A percentile compares a stretch with the other conserved stretches of the same genome.
These are phyloP conservation scores for Biscogniauxia marginata DNA, from an alignment of 2,329 filamentous ascomycete genomes.

Conservation along the genomic window DNA sequence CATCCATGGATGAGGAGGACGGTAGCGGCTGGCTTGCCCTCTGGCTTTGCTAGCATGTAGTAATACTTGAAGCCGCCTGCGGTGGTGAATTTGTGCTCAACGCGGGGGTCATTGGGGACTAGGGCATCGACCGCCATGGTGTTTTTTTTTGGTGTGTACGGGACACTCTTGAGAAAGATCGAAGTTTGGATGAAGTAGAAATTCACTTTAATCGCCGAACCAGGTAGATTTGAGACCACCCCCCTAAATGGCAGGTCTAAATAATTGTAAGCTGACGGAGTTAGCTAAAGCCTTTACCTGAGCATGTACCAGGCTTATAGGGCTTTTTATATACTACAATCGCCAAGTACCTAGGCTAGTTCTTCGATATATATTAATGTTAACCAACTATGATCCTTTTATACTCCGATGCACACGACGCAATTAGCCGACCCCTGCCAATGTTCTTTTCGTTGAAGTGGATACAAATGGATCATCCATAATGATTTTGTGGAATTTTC, in stretches of 20 bases:
- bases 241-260: too few species aligned
- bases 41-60: slow-evolving; percentile 57
- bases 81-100: slow-evolving; percentile 60
- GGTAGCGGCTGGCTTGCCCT: slow-evolving; percentile 44
- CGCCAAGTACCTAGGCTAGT: too few species aligned
- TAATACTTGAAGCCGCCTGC: slow-evolving; percentile 71
- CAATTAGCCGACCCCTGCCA: background rate
- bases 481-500: background rate
- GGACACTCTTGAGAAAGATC: too few species aligned
- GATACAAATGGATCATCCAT: background rate
- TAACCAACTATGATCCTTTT: background rate
- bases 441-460: background rate
- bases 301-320: too few species aligned
- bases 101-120: slow-evolving; percentile 62
- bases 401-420: background rate
- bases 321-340: too few species aligned
- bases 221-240: background rate
- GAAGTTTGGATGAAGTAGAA: slow-evolving; percentile 4
- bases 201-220: background rate
- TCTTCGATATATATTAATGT: background rate
- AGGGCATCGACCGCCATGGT: slow-evolving; percentile 57
- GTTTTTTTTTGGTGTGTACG: background rate
- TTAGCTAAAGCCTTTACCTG: too few species aligned
- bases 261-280: too few species aligned
- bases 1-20: slow-evolving; percentile 44